phyloP scores from a whole-genome alignment of 1,139 yeast species.

The Yamadazyma blattariae region DNA sequence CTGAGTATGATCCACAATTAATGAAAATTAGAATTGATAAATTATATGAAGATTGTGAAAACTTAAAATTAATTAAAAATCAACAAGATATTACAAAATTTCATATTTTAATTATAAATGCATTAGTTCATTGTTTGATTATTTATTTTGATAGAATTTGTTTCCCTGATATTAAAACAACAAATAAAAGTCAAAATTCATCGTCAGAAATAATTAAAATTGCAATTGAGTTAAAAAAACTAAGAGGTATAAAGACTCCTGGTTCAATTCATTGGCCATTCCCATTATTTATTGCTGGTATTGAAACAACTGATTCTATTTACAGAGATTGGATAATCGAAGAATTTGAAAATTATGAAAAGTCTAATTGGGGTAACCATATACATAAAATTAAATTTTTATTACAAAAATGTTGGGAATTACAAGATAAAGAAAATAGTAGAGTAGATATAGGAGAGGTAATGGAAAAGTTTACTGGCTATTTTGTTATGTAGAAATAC shows the following conservation, averaged over 20 bases:
- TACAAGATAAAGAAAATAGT: background rate
- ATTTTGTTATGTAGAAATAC: slow-evolving; percentile 5
- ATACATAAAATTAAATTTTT: slow-evolving; percentile 1
- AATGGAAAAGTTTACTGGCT: slow-evolving; percentile 5
- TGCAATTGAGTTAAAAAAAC: slow-evolving; percentile 3
- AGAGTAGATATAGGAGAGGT: slow-evolving; percentile 4
- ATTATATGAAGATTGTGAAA: slow-evolving; percentile 1
- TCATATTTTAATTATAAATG: slow-evolving; percentile 5
- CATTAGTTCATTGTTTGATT: slow-evolving; percentile 5
- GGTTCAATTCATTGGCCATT: slow-evolving; percentile 7
- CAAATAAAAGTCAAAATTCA: slow-evolving; percentile 3
- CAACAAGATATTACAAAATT: slow-evolving; percentile 2
- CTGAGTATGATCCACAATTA: slow-evolving; percentile 7
- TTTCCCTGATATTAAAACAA: slow-evolving; percentile 5
- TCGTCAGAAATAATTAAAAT: slow-evolving; percentile 3
- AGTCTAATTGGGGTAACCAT: slow-evolving; percentile 3
- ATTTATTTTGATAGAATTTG: slow-evolving; percentile 7
- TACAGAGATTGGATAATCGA: slow-evolving; percentile 5
- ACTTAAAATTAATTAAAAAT: background rate
- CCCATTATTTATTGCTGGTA: slow-evolving; percentile 6
- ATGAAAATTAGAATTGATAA: slow-evolving; percentile 2
- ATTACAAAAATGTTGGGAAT: slow-evolving; percentile 1
- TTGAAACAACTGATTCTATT: slow-evolving; percentile 4
- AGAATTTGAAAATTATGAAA: slow-evolving; percentile 3
- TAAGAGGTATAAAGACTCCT: slow-evolving; percentile 4